Conservation (phyloP, 495 filamentous ascomycete species). For the Neurospora sublineolata region DNA sequence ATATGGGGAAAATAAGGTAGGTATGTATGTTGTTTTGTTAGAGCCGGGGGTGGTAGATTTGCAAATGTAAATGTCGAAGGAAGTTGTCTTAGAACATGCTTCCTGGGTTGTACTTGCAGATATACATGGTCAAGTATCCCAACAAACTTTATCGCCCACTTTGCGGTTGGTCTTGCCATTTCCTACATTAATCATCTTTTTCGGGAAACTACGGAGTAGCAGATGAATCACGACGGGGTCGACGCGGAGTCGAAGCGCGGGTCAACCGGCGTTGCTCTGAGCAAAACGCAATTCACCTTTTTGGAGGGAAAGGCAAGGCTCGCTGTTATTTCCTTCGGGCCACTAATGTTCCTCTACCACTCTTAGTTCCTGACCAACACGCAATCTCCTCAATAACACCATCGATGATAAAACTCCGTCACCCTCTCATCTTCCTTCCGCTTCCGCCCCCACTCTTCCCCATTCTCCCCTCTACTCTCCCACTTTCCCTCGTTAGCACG, state of each 20-base stretch:
- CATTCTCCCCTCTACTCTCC: background rate
- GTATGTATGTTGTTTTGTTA: background rate
- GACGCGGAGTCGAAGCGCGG: background rate
- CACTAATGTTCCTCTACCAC: background rate
- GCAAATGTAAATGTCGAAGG: background rate
- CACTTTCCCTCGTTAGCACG: background rate
- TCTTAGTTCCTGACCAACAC: background rate
- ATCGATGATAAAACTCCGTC: background rate
- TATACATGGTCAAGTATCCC: background rate
- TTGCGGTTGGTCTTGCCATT: background rate
- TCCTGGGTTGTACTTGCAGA: background rate
- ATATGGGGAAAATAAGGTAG: background rate
- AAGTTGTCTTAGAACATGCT: background rate
- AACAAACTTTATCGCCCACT: background rate
- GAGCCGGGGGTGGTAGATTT: background rate
- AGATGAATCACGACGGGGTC: background rate
- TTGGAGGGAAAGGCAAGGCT: background rate
- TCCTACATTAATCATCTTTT: background rate
- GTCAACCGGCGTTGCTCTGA: background rate
- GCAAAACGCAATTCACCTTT: background rate
- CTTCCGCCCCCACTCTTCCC: background rate
- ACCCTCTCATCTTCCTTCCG: background rate
- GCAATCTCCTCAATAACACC: background rate
- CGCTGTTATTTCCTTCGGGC: background rate
- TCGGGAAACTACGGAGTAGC: background rate